A percentile compares a stretch with the other conserved stretches of the same genome.
phyloP scores from a whole-genome alignment of 2,329 filamentous ascomycete species.

The Trichoderma breve region DNA sequence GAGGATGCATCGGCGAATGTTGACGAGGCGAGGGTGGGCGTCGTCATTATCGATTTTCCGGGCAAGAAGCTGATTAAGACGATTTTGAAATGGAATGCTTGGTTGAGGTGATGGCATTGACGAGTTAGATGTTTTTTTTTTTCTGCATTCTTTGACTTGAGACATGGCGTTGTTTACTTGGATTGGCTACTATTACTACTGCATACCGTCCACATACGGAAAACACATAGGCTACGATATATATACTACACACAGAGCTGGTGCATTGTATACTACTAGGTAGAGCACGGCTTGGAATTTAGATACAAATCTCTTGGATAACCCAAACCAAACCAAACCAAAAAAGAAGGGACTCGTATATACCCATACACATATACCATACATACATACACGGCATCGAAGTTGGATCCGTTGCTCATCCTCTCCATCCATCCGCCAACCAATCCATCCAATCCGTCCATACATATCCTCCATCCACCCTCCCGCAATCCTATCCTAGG shows the following conservation, averaged over 20 bases:
- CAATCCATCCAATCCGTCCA: neutral
- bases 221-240: neutral
- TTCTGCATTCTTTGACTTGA: slow-evolving; percentile 7
- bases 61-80: slow-evolving; percentile 43
- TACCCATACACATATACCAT: neutral
- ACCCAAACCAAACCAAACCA: neutral
- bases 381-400: neutral
- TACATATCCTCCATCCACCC: neutral
- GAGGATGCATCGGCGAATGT: slow-evolving; percentile 29
- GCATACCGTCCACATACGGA: neutral
- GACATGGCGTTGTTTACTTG: slow-evolving; percentile 4
- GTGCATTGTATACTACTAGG: neutral
- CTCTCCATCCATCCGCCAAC: neutral
- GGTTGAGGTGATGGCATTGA: slow-evolving; percentile 22
- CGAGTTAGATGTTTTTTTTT: neutral
- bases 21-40: slow-evolving; percentile 38
- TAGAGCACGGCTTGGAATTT: neutral
- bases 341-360: neutral
- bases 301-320: neutral
- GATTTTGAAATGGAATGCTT: slow-evolving; percentile 42
- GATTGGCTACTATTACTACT: neutral
- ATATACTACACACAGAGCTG: neutral
- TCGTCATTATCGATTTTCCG: slow-evolving; percentile 51
- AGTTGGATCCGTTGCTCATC: neutral
- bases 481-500: neutral